These are phyloP conservation scores for Drechslerella dactyloides DNA, from an alignment of 2,329 filamentous ascomycete genomes.

Conservation along the genomic window DNA sequence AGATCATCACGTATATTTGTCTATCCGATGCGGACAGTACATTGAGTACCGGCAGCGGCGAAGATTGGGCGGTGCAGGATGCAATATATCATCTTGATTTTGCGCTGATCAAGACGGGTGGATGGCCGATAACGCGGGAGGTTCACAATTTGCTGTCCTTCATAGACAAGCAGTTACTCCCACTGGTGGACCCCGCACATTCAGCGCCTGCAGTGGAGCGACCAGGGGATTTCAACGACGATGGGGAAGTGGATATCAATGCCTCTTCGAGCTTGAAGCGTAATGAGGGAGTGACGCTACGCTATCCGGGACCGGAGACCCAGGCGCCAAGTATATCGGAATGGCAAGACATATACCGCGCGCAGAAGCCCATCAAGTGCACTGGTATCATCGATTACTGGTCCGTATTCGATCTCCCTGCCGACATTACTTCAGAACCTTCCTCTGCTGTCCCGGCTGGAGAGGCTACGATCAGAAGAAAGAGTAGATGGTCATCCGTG, in stretches of 20 bases:
- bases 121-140: conserved; percentile 23
- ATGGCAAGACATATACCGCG: conserved; percentile 29
- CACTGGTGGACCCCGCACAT: conserved; percentile 12
- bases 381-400: conserved; percentile 24
- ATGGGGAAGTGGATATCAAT: no score
- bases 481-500: conserved; percentile 69
- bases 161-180: conserved; percentile 20
- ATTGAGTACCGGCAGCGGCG: not conserved
- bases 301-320: conserved; percentile 10
- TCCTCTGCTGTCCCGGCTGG: not conserved
- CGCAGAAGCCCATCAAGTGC: conserved; percentile 26
- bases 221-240: no score
- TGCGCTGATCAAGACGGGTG: conserved; percentile 39
- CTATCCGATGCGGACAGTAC: not conserved
- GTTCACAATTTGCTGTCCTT: conserved; percentile 24
- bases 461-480: not conserved
- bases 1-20: conserved; percentile 6
- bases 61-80: conserved; percentile 33
- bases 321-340: conserved; percentile 2
- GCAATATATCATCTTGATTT: conserved; percentile 45
- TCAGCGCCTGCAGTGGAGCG: conserved; percentile 1
- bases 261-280: no score
- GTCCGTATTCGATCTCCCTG: conserved; percentile 28
- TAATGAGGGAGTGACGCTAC: not conserved
- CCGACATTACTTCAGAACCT: no score